A percentile compares a stretch with the other conserved stretches of the same genome.
These are phyloP conservation scores for Xylaria sp. DNA, from an alignment of 2,329 filamentous ascomycete species.

Conservation along the genomic window DNA sequence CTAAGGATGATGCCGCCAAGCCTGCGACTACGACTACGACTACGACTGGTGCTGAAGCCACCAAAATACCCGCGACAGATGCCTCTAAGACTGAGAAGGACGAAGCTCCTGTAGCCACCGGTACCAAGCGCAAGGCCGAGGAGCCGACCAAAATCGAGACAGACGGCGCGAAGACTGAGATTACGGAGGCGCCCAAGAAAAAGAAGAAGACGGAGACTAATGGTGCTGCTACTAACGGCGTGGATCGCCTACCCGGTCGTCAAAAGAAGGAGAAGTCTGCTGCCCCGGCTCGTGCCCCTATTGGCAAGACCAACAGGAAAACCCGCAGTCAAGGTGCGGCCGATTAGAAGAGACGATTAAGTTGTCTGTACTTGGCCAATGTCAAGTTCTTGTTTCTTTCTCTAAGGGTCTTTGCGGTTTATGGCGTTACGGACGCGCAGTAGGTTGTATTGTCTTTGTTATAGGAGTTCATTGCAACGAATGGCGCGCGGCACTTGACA, in stretches of 20 bases:
- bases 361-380: no score
- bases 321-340: conserved; percentile 35
- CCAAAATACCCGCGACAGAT: conserved; percentile 11
- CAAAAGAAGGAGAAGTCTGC: conserved; percentile 34
- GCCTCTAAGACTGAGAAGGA: conserved; percentile 13
- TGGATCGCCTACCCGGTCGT: conserved; percentile 32
- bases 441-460: neutral
- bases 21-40: conserved; percentile 1
- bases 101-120: conserved; percentile 9
- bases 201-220: conserved; percentile 43
- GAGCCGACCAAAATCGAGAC: conserved; percentile 15
- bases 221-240: conserved; percentile 28
- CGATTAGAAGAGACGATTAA: conserved; percentile 1
- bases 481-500: neutral
- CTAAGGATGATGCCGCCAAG: conserved; percentile 12
- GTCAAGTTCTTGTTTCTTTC: neutral
- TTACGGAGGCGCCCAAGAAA: conserved; percentile 34
- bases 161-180: conserved; percentile 9
- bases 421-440: neutral
- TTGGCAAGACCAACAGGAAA: conserved; percentile 36
- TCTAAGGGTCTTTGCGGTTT: neutral
- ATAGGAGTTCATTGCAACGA: conserved; percentile 4
- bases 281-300: conserved; percentile 17
- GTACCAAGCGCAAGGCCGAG: conserved; percentile 28
- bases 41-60: conserved; percentile 4